phyloP scores from a whole-genome alignment of 257 asterid species.

The Penstemon newberryi region DNA sequence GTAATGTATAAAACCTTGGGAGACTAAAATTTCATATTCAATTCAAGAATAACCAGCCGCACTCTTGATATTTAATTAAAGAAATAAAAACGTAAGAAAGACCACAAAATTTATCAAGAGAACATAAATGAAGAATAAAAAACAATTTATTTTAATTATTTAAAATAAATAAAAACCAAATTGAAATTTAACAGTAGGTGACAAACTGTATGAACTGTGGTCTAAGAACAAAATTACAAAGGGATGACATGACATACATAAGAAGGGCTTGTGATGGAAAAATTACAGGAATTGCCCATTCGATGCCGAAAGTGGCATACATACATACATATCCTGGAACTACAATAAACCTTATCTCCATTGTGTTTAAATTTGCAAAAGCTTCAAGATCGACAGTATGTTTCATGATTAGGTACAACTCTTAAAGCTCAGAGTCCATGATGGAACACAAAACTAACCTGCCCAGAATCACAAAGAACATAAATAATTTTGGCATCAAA shows the following conservation, averaged over 20 bases:
- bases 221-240: background rate
- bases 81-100: too few relatives aligned
- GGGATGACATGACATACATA: slow-evolving; percentile 20
- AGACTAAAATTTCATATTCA: too few relatives aligned
- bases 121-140: background rate
- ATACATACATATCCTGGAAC: slow-evolving; percentile 24
- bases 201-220: slow-evolving; percentile 10
- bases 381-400: slow-evolving; percentile 29
- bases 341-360: slow-evolving; percentile 29
- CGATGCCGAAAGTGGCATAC: too few relatives aligned
- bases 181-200: slow-evolving; percentile 1
- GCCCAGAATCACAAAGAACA: slow-evolving; percentile 19
- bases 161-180: background rate
- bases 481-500: background rate
- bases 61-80: too few relatives aligned
- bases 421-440: slow-evolving; percentile 14
- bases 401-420: slow-evolving; percentile 26
- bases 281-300: slow-evolving; percentile 2
- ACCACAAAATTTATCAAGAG: background rate
- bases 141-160: background rate
- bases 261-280: slow-evolving; percentile 31
- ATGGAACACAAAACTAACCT: slow-evolving; percentile 24
- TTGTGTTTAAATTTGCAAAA: slow-evolving; percentile 24
- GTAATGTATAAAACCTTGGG: too few relatives aligned
- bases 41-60: too few relatives aligned